Base-by-base conservation (phyloP, 2,329 filamentous ascomycete genomes). In the Colletotrichum sp. region DNA sequence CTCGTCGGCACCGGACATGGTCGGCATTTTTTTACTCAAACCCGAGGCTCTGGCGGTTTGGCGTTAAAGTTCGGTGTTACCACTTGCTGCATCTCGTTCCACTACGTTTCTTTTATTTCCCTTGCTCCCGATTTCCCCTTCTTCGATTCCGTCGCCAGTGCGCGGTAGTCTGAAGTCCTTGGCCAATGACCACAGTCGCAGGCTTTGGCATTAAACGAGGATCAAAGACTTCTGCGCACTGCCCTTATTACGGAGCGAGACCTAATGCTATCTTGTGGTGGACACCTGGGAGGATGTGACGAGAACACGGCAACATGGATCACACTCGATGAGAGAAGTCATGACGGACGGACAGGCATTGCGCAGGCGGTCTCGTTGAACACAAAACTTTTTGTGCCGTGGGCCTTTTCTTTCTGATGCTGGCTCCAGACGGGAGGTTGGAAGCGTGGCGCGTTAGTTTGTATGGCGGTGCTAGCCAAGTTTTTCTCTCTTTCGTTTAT, bases 31-130 rank as follows among this genome's bases (percentile, higher is more conserved):
- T 43, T 57, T 55, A 55, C 36, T 30, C 73, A 66, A 72, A 72
- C 58, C 66, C 70, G 77, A 76, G 83, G 84, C 85, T 86, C 82
- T 81, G 87, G 87, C 86, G 86, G 89, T 87, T 80, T 81, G 74
- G 78, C 71, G 74, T 78, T 78, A 72, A 61, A 60, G 55, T 70
- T 76, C 32, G 71, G 60, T 75, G 71, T 67, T 57, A 65, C 60
- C 58, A 58, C 55, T 64, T 67, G 52, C 68, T 80, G 66, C 76
- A 69, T 69, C 61, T 66, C 66, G 26, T 55, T 60, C 65, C 52
- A 74, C 38, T 71, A 38, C 78, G 55, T 75, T 71, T 77, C 70
- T 70, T 78, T 67, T 74, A 64, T 71, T 77, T 77, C 68, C 58
- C 58, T 63, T 68, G 65, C 58, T 71, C 75, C 58, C 30, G n/a